Base-by-base conservation (phyloP, 371 early-diverging fungal species). In the Actinomortierella ambigua region DNA sequence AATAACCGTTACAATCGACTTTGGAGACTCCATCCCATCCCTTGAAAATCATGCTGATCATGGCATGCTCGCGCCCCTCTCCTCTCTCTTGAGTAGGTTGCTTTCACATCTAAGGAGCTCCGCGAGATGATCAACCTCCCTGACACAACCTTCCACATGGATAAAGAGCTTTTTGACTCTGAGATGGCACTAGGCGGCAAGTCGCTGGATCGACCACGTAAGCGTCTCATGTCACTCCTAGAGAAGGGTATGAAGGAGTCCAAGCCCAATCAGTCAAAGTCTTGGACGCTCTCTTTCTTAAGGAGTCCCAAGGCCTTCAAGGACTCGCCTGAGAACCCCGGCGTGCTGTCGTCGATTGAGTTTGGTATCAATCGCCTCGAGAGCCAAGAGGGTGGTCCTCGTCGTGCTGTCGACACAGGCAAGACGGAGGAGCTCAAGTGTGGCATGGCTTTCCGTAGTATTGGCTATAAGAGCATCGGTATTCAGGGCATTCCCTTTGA, bases 81-180 rank as follows among this genome's bases (percentile, higher is more conserved):
- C 58, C 22, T 54, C 26, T 7, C 3, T 44, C 22, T n/a, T 47
- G 15, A 55, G 13, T 75, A 91, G 91, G 88, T 88, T 22, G 81
- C 95, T 4, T 97, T 97, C 68, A 98, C 98, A 0, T 84, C 95
- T 22, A 97, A 97, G 71, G 98, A 97, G 58, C 76, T 98, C 9
- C 88, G 98, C n/a, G 99, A 98, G 67, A 91, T 98, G 88, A 83
- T 95, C 63, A 75, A 85, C 1, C 57, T 95, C 28, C 89, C 90
- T 2, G 78, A 79, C 20, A 82, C 90, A 7, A 64, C 68, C 14
- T 85, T 91, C 44, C 53, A 79, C 40, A 81, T 88, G 39, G 93
- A 95, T 61, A 54, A 67, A 15, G 73, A 58, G 2, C 78, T 88
- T 42, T 64, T 95, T 5, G 75, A 77, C 11, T 41, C 49, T 1